phyloP scores from a whole-genome alignment of 352 stramenopile genomes.

The Paralagenidium karlingii region DNA sequence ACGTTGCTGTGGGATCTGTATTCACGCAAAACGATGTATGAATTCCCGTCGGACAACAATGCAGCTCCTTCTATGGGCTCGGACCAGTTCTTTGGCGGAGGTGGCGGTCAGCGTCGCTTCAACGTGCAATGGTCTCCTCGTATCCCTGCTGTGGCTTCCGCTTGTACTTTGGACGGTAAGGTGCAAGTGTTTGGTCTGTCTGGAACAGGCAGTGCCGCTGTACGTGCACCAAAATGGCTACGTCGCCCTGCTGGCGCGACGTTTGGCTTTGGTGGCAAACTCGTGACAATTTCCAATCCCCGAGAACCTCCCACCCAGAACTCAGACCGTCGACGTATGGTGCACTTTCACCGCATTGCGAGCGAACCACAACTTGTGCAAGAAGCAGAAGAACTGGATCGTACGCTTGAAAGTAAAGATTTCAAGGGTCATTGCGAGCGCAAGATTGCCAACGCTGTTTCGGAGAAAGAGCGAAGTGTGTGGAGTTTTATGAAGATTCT shows the following conservation, averaged over 20 bases:
- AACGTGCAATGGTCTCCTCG: slow-evolving; percentile 94
- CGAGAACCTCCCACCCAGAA: slow-evolving; percentile 35
- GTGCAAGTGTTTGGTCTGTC: slow-evolving; percentile 87
- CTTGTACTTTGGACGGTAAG: slow-evolving; percentile 95
- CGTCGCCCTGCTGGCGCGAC: slow-evolving; percentile 80
- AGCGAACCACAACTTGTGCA: slow-evolving; percentile 73
- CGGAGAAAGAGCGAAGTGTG: slow-evolving; percentile 57
- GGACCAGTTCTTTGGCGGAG: slow-evolving; percentile 54
- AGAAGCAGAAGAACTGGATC: slow-evolving; percentile 84
- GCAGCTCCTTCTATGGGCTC: slow-evolving; percentile 56
- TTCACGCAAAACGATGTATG: slow-evolving; percentile 86
- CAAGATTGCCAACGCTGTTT: slow-evolving; percentile 58
- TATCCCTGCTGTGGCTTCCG: slow-evolving; percentile 90
- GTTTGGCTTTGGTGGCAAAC: slow-evolving; percentile 94
- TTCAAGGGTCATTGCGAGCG: slow-evolving; percentile 89
- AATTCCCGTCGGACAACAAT: slow-evolving; percentile 79
- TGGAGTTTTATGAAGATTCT: slow-evolving; percentile 91
- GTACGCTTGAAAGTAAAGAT: slow-evolving; percentile 80
- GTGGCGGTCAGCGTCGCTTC: slow-evolving; percentile 80
- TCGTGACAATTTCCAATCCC: slow-evolving; percentile 83
- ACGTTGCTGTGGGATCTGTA: slow-evolving; percentile 98
- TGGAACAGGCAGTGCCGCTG: slow-evolving; percentile 59
- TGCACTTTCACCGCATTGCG: slow-evolving; percentile 74
- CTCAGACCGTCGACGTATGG: slow-evolving; percentile 41
- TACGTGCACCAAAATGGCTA: slow-evolving; percentile 93